phyloP scores from a whole-genome alignment of 306 rosid species.

The Glycine soja region DNA sequence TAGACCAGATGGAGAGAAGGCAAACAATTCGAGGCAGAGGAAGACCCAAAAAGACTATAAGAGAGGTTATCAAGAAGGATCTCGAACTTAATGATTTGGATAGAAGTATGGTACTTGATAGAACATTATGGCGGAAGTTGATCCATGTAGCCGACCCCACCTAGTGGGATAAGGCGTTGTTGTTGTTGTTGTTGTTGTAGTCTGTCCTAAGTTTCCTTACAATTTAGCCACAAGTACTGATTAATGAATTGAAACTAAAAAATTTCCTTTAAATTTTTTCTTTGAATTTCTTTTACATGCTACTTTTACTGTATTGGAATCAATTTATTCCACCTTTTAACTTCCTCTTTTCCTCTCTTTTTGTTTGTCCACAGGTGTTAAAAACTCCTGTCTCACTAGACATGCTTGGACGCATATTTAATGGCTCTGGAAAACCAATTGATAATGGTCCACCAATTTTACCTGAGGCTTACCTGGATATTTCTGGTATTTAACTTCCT shows the following conservation, averaged over 20 bases:
- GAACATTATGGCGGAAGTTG: too few species aligned
- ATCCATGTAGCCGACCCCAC: too few species aligned
- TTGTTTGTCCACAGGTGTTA: slow-evolving; percentile 70
- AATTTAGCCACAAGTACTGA: slow-evolving; percentile 14
- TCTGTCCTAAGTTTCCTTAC: not conserved
- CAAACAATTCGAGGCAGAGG: too few species aligned
- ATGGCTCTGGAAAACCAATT: slow-evolving; percentile 99
- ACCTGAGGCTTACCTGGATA: slow-evolving; percentile 99
- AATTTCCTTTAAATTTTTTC: slow-evolving; percentile 20
- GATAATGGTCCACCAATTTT: slow-evolving; percentile 98
- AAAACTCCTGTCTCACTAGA: slow-evolving; percentile 98
- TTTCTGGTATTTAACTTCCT: slow-evolving; percentile 67
- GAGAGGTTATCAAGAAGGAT: too few species aligned
- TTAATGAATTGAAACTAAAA: slow-evolving; percentile 35
- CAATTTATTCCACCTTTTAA: slow-evolving; percentile 35
- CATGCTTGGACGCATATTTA: slow-evolving; percentile 98
- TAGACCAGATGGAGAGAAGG: too few species aligned
- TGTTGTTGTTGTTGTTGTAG: too few species aligned
- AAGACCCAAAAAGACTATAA: too few species aligned
- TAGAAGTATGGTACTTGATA: too few species aligned
- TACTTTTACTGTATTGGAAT: slow-evolving; percentile 22
- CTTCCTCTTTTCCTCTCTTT: slow-evolving; percentile 29
- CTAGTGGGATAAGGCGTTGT: too few species aligned
- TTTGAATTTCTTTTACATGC: slow-evolving; percentile 33
- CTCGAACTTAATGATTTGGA: too few species aligned